Base-by-base conservation (phyloP, 345 rosid species). In the Erodium maritimum region DNA sequence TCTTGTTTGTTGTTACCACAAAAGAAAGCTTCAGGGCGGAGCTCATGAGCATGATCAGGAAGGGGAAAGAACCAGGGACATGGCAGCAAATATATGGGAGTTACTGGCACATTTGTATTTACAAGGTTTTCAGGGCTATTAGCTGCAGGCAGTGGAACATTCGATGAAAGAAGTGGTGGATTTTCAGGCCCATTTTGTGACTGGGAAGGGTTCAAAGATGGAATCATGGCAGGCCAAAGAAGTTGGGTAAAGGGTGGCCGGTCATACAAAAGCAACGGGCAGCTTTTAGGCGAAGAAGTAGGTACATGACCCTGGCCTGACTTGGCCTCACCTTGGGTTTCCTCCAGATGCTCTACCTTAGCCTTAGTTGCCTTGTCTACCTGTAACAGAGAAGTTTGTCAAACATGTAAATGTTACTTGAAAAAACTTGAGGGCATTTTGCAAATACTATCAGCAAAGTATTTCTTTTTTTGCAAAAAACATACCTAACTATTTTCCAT, bases 211-310 rank as follows among this genome's bases (percentile, higher is more conserved):
- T 66, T 69, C 59, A 82, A 67, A 56, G 90, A 65, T 51, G 73
- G 87, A 64, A 76, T 60, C 55, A 79, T 67, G 58, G 85, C 65
- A 75, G 90, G 93, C 95, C 93, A 91, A 68, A 75, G 79, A 66
- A 75, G 61, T 17, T 80, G 82, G 69, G 82, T 73, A 53, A 80
- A 76, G 19, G 84, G 73, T 60, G 76, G 82, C 23, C 76, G 84
- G 63, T 81, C 88, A 66, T 80, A 83, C 59, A 75, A 61, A 61
- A 82, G 73, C 61, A 80, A 21, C 21, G 88, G 85, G 60, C 76
- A 68, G 61, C 73, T 77, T 52, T 69, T 23, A 55, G 73, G 37
- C 54, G 69, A 48, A 61, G 77, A 29, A 29, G 37, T 19, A 61
- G 86, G 62, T 52, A 60, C 71, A 61, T 80, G 81, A 24, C 45